These are phyloP conservation scores for Davidsoniella virescens DNA, from an alignment of 2,329 filamentous ascomycete genomes.

Conservation along the genomic window DNA sequence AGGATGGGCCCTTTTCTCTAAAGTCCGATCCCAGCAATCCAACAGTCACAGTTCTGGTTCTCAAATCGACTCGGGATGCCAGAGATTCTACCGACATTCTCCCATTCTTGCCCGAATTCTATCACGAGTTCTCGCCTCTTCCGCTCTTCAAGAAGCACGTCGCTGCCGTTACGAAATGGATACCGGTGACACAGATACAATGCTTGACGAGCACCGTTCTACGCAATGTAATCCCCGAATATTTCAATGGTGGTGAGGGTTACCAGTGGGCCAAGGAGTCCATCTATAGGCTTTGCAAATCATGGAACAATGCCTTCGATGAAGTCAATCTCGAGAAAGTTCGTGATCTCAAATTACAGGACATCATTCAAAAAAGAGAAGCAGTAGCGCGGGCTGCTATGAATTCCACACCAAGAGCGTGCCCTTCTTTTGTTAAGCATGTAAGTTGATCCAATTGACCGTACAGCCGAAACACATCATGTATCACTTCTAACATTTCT, in stretches of 20 bases:
- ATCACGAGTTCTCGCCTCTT: slow-evolving; percentile 48
- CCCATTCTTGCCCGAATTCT: slow-evolving; percentile 61
- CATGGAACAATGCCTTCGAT: slow-evolving; percentile 41
- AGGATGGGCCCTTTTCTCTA: slow-evolving; percentile 50
- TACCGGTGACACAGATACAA: slow-evolving; percentile 66
- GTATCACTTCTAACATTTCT: neutral
- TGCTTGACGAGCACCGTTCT: slow-evolving; percentile 58
- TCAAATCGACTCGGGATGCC: slow-evolving; percentile 49
- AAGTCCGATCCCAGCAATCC: slow-evolving; percentile 42
- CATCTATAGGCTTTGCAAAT: slow-evolving; percentile 58
- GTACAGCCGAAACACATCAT: neutral
- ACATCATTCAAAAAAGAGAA: slow-evolving; percentile 56
- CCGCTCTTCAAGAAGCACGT: slow-evolving; percentile 52
- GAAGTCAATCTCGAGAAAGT: slow-evolving; percentile 72
- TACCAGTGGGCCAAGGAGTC: slow-evolving; percentile 43
- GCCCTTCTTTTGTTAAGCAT: slow-evolving; percentile 72
- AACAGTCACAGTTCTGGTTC: slow-evolving; percentile 61
- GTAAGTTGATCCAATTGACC: slow-evolving; percentile 33
- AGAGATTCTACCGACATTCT: slow-evolving; percentile 72
- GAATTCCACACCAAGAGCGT: slow-evolving; percentile 48
- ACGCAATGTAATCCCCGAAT: slow-evolving; percentile 42
- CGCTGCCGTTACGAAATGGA: slow-evolving; percentile 47
- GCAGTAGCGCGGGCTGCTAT: slow-evolving; percentile 48
- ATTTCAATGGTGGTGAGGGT: slow-evolving; percentile 36
- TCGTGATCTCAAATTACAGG: slow-evolving; percentile 66